These are phyloP conservation scores for Knoxdaviesia capensis DNA, from an alignment of 2,329 filamentous ascomycete species.

Conservation along the genomic window DNA sequence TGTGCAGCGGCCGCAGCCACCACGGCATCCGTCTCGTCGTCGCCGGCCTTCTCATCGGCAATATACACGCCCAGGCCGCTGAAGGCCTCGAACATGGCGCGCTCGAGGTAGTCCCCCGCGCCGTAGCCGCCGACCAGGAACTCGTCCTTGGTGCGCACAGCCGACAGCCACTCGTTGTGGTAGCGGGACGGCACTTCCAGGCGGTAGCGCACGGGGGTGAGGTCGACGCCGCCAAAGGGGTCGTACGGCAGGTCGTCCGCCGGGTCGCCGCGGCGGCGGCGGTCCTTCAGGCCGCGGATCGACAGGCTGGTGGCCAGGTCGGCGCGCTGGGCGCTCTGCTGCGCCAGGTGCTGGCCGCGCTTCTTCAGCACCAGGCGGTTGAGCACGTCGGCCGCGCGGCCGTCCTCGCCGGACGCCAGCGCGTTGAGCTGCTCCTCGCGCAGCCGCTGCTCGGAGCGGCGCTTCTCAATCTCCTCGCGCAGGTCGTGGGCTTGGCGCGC, in stretches of 20 bases:
- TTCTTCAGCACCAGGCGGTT: conserved; percentile 53
- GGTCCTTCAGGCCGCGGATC: conserved; percentile 53
- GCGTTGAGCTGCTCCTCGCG: conserved; percentile 50
- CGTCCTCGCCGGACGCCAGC: conserved; percentile 39
- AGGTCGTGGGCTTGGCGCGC: conserved; percentile 36
- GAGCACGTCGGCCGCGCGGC: conserved; percentile 37
- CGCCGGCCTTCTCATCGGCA: conserved; percentile 45
- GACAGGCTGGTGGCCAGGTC: conserved; percentile 25
- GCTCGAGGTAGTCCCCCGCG: conserved; percentile 58
- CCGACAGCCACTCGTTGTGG: conserved; percentile 53
- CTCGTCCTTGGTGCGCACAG: conserved; percentile 40
- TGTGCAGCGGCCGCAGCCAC: conserved; percentile 15
- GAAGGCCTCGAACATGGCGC: conserved; percentile 76
- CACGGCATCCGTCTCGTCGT: conserved; percentile 11
- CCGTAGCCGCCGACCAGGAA: conserved; percentile 68
- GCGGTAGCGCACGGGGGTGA: conserved; percentile 49
- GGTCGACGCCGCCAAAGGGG: conserved; percentile 59
- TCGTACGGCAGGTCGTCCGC: conserved; percentile 63
- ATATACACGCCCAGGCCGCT: conserved; percentile 75
- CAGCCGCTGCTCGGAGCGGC: conserved; percentile 38
- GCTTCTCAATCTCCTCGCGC: conserved; percentile 52
- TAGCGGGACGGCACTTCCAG: conserved; percentile 38
- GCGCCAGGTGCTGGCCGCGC: conserved; percentile 30
- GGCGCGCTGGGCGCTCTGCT: conserved; percentile 14
- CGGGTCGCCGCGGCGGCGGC: conserved; percentile 12